Conservation (phyloP, 2,329 filamentous ascomycete species). For the Beauveria rudraprayagi region DNA sequence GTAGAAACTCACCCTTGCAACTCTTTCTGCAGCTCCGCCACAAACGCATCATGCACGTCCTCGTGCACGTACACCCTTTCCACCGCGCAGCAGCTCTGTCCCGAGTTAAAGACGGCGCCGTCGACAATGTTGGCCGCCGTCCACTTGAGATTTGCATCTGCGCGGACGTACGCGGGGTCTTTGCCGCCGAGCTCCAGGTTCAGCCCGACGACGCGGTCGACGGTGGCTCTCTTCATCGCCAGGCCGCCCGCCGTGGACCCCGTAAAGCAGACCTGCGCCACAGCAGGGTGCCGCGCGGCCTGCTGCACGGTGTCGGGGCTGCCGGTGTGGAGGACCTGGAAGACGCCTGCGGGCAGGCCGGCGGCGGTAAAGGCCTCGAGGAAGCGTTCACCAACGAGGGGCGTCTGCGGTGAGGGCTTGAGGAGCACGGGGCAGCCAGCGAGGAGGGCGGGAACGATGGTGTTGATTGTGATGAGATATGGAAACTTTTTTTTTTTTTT, state of each 20-base stretch:
- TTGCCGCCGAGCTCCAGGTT: slow-evolving; percentile 91
- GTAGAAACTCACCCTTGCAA: slow-evolving; percentile 43
- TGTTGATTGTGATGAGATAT: slow-evolving; percentile 89
- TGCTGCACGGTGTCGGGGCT: slow-evolving; percentile 68
- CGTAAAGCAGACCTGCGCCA: slow-evolving; percentile 83
- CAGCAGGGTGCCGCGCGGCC: slow-evolving; percentile 65
- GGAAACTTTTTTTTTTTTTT: slow-evolving; percentile 57
- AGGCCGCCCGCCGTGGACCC: slow-evolving; percentile 85
- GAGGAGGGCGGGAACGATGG: slow-evolving; percentile 81
- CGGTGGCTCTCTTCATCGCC: slow-evolving; percentile 74
- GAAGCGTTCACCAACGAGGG: slow-evolving; percentile 81
- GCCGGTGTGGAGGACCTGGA: slow-evolving; percentile 89
- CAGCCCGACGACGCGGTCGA: slow-evolving; percentile 75
- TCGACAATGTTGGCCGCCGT: slow-evolving; percentile 91
- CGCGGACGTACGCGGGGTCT: slow-evolving; percentile 82
- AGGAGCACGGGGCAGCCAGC: slow-evolving; percentile 86
- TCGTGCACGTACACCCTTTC: slow-evolving; percentile 88
- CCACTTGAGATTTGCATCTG: slow-evolving; percentile 82
- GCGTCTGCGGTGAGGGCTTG: slow-evolving; percentile 91
- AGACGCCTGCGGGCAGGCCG: slow-evolving; percentile 72
- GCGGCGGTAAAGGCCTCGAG: slow-evolving; percentile 68
- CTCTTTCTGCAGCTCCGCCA: slow-evolving; percentile 70
- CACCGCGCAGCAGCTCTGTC: slow-evolving; percentile 90
- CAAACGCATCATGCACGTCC: slow-evolving; percentile 73
- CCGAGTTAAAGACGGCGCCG: slow-evolving; percentile 90